A percentile compares a stretch with the other conserved stretches of the same genome.
These are phyloP conservation scores for Pythium angustatum DNA, from an alignment of 352 stramenopile genomes.

Conservation along the genomic window DNA sequence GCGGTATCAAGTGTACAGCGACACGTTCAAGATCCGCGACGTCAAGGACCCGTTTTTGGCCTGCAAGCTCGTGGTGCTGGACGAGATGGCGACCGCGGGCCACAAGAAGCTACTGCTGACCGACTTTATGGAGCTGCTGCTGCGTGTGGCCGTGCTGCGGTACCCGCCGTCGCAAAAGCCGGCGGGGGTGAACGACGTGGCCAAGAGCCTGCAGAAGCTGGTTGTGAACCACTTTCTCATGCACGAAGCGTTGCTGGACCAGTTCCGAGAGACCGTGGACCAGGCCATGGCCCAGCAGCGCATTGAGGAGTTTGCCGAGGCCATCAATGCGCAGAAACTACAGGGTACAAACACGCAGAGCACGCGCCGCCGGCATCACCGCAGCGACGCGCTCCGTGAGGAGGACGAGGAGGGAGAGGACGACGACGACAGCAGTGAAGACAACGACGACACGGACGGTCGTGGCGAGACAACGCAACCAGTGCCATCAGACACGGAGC, in stretches of 20 bases:
- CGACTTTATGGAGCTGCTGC: slow-evolving; percentile 78
- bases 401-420: slow-evolving; percentile 1
- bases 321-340: slow-evolving; percentile 44
- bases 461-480: too few species aligned
- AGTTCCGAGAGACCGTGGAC: slow-evolving; percentile 61
- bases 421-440: slow-evolving; percentile 1
- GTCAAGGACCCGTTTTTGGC: slow-evolving; percentile 69
- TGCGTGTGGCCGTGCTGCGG: slow-evolving; percentile 59
- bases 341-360: slow-evolving; percentile 3
- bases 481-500: too few species aligned
- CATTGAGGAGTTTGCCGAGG: slow-evolving; percentile 57
- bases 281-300: slow-evolving; percentile 59
- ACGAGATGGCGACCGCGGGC: slow-evolving; percentile 70
- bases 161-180: slow-evolving; percentile 46
- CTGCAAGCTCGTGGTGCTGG: slow-evolving; percentile 71
- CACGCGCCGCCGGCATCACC: neutral
- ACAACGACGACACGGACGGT: neutral
- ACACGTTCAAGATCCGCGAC: slow-evolving; percentile 64
- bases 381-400: neutral
- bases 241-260: slow-evolving; percentile 58
- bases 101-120: slow-evolving; percentile 78
- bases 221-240: slow-evolving; percentile 68
- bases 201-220: slow-evolving; percentile 58
- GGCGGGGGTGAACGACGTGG: slow-evolving; percentile 38
- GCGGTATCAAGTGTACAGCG: slow-evolving; percentile 63